Base-by-base conservation (phyloP, 495 filamentous ascomycete genomes). In the Apiosordaria backusii region DNA sequence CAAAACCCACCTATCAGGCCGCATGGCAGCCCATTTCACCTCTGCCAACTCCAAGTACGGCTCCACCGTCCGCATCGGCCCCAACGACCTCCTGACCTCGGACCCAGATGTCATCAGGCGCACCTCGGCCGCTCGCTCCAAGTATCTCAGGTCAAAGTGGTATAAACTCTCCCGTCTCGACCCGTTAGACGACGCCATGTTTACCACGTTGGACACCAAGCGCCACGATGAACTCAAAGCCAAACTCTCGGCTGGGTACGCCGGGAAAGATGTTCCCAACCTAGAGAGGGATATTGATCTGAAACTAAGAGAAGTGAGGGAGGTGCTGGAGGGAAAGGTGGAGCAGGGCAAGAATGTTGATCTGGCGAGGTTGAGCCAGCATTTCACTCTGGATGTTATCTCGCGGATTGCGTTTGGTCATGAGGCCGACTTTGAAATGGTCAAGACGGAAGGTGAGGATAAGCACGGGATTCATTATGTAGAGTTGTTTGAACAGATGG, bases 341-440 rank as follows among this genome's bases (percentile, higher is more conserved):
- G 35, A 67, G 22, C 57, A 61, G 23, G 58, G 63, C 22, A 63
- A 72, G 3, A 73, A 66, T 62, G 60, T 86, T 16, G 82, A 86
- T 65, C 74, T 85, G n/a, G 77, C 74, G 1, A 71, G 52, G 3
- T 72, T 81, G 21, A 71, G 77, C 1, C 72, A 79, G 53, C 85
- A 71, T 65, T 84, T 86, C 60, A 85, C 84, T 0, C 67, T 86
- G 5, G 85, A 87, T 63, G 67, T 81, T 2, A 81, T 85, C 50
- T 78, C 78, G 7, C 76, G 76, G 45, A 68, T 83, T 6, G 78
- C 88, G 69, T 83, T 81, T 61, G 72, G 89, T 64, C 35, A 45
- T 13, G 35, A 45, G 35, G 58, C 88, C 65, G 66, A 80, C 67
- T 81, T 86, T 76, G 76, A 82, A 57, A 80, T 82, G 72, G 65